Evolutionary conservation across 2,329 filamentous ascomycete genomes (phyloP).

Genomic region (Rhynchosporium graminicola): DNA sequence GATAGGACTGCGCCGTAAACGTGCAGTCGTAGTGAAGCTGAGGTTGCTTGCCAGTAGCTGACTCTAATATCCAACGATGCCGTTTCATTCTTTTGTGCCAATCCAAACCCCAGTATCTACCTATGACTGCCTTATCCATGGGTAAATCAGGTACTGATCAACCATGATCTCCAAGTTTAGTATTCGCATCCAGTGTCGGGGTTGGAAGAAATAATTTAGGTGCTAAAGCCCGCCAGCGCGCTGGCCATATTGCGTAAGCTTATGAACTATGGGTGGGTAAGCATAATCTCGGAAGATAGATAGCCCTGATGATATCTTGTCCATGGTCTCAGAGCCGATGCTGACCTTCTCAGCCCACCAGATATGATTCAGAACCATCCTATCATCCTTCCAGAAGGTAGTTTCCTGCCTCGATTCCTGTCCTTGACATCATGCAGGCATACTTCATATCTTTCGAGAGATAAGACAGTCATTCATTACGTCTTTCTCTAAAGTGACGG

Average conservation of each 20-base stretch:
- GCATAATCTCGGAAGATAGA: background rate
- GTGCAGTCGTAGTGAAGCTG: background rate
- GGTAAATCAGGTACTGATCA: slow-evolving; percentile 2
- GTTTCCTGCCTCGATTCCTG: background rate
- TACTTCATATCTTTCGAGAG: background rate
- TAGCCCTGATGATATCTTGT: background rate
- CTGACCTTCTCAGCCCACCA: background rate
- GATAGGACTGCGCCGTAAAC: background rate
- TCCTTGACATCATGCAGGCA: background rate
- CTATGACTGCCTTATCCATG: background rate
- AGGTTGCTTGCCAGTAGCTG: background rate
- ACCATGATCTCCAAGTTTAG: background rate
- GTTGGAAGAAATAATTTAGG: background rate
- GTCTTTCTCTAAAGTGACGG: slow-evolving; percentile 10
- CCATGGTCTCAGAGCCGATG: background rate
- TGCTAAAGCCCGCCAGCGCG: background rate
- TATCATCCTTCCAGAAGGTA: background rate
- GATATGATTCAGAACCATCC: background rate
- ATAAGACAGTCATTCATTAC: slow-evolving; percentile 11
- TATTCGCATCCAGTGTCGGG: background rate
- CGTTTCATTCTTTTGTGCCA: background rate
- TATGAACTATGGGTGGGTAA: background rate
- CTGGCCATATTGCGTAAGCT: background rate
- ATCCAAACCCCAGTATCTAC: slow-evolving; percentile 1
- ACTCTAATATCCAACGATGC: background rate